Percentiles rank a stretch among this genome's conserved stretches.
Conservation (phyloP, 2,329 filamentous ascomycete species). For the Hypoxylon sp. region DNA sequence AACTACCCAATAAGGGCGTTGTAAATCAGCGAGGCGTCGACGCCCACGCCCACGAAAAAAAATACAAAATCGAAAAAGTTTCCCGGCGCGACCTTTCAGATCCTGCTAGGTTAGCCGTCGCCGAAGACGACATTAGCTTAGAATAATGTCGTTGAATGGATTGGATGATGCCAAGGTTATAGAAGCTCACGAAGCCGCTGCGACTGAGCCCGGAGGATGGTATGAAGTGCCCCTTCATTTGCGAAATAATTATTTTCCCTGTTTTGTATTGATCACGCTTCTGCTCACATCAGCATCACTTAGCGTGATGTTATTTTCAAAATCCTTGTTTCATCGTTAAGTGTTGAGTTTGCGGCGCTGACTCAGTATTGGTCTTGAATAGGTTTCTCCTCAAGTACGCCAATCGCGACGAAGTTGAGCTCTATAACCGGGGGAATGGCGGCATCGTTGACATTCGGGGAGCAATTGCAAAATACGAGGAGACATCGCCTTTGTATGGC, state of each 20-base stretch:
- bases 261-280: constrained; percentile 10
- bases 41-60: constrained; percentile 22
- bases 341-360: constrained; percentile 38
- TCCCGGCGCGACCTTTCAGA: constrained; percentile 17
- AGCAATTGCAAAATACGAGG: constrained; percentile 82
- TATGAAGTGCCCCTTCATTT: constrained; percentile 64
- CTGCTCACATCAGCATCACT: constrained; percentile 38
- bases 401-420: constrained; percentile 87
- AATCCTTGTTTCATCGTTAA: constrained; percentile 5
- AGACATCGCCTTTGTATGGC: constrained; percentile 90
- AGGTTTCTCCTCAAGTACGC: constrained; percentile 97
- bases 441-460: constrained; percentile 88
- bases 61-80: constrained; percentile 26
- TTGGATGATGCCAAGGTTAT: constrained; percentile 85
- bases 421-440: constrained; percentile 82
- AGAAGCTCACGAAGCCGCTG: constrained; percentile 86
- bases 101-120: constrained; percentile 36
- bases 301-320: constrained; percentile 28
- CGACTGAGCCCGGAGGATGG: constrained; percentile 93
- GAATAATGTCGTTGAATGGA: constrained; percentile 92
- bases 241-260: constrained; percentile 13
- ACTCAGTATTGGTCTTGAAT: constrained; percentile 43
- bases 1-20: constrained; percentile 35
- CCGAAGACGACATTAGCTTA: constrained; percentile 35
- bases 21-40: constrained; percentile 28